phyloP scores from a whole-genome alignment of 1,139 yeast genomes.

The Nakaseomyces bracarensis region DNA sequence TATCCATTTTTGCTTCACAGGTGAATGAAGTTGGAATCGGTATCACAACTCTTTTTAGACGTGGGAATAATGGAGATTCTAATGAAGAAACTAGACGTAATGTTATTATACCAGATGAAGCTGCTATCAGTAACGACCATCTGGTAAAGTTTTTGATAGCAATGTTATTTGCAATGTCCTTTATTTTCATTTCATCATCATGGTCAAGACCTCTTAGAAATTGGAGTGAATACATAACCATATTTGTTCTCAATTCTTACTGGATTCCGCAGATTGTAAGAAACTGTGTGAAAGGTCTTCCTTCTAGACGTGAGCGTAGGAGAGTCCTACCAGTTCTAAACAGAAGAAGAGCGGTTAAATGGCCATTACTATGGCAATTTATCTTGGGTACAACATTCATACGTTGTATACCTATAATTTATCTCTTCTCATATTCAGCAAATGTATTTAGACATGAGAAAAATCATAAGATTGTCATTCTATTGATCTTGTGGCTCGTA shows the following conservation, averaged over 20 bases:
- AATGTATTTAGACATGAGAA: slow-evolving; percentile 49
- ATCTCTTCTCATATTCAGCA: slow-evolving; percentile 44
- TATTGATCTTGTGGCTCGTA: slow-evolving; percentile 45
- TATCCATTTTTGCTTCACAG: slow-evolving; percentile 63
- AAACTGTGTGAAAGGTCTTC: slow-evolving; percentile 44
- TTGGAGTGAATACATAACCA: slow-evolving; percentile 48
- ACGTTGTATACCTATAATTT: slow-evolving; percentile 57
- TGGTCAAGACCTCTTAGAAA: slow-evolving; percentile 58
- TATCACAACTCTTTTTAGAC: slow-evolving; percentile 21
- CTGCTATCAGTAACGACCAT: slow-evolving; percentile 49
- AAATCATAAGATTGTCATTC: slow-evolving; percentile 42
- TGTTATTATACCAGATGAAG: slow-evolving; percentile 40
- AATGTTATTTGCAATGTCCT: slow-evolving; percentile 48
- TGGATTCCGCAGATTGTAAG: slow-evolving; percentile 91
- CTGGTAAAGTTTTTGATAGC: slow-evolving; percentile 54
- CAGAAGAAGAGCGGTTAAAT: slow-evolving; percentile 20
- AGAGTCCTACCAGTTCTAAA: slow-evolving; percentile 12
- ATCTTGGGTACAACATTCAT: slow-evolving; percentile 57
- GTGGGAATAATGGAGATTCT: slow-evolving; percentile 16
- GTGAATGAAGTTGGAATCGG: slow-evolving; percentile 45
- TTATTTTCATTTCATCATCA: slow-evolving; percentile 49
- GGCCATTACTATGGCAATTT: slow-evolving; percentile 39
- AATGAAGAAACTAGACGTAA: slow-evolving; percentile 18
- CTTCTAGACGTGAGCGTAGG: slow-evolving; percentile 23
- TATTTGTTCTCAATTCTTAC: slow-evolving; percentile 53